Evolutionary conservation across 208 protist genomes (phyloP), one percentile per base, ranked within the genome.

Genomic region (Wallacemonas sp.): DNA sequence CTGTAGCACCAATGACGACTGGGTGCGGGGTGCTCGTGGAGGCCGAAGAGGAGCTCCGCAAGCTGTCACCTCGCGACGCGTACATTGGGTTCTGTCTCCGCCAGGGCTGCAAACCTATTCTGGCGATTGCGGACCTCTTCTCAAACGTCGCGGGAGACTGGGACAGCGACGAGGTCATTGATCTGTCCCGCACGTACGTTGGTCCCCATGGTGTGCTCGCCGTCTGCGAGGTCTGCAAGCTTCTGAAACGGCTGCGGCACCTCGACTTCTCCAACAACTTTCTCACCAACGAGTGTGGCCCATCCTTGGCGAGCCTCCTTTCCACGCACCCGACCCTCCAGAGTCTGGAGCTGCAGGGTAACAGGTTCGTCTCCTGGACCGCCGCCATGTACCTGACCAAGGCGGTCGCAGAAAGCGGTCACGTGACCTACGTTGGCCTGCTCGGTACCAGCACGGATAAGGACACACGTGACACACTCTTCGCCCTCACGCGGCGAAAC

Each of bases 331-430:
- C 83, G 1, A 26, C 61, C 2, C 71, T 95, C 10, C 72, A 79
- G 60, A 59, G 55, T 22, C 59, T 95, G 22, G 83, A 92, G 37
- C 68, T 92, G 17, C 78, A 78, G 12, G 30, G 50, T 15, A 95
- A 95, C 63, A 63, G 75, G 39, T 76, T 65, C 57, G 77, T 95
- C 13, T 91, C 89, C 21, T 95, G 89, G 86, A 90, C 67, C 1
- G 85, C 83, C 9, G 89, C 81, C 30, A 91, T 88, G 74, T 91
- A 79, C 59, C 36, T 95, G 12, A 62, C 67, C 10, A 75, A 88
- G 65, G 33, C 86, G 22, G 69, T 82, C 24, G n/a, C 73, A 59
- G 45, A 53, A 38, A 92, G 91, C 61, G 42, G 33, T 1, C 76
- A 68, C 52, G 73, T 95, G 32, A 87, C 77, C 13, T 74, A 85